Conservation (phyloP, 352 stramenopile species). For the Globisporangium nagaii region DNA sequence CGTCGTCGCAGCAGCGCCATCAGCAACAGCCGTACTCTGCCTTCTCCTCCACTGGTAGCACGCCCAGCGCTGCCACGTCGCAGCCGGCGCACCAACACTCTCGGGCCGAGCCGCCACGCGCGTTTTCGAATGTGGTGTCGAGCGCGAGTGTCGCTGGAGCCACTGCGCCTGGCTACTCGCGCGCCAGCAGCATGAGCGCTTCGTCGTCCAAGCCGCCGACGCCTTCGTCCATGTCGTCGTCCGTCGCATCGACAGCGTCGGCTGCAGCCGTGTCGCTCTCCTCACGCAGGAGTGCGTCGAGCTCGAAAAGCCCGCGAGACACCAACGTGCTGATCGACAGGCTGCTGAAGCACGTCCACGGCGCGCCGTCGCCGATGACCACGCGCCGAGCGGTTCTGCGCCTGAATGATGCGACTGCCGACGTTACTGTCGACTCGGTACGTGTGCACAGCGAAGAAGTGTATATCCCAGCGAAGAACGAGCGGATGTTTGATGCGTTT, state of each 20-base stretch:
- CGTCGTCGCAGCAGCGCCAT: not conserved
- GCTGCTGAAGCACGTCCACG: slow-evolving; percentile 42
- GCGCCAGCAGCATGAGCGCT: not conserved
- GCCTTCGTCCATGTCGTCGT: slow-evolving; percentile 3
- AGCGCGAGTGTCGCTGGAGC: not conserved
- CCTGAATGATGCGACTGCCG: slow-evolving; percentile 38
- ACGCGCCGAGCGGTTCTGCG: slow-evolving; percentile 50
- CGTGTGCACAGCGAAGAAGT: not conserved
- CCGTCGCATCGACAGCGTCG: slow-evolving; percentile 15
- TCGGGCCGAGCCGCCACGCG: not conserved
- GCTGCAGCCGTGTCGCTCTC: slow-evolving; percentile 22
- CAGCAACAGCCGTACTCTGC: not conserved
- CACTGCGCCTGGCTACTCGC: not conserved
- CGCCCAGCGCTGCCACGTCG: not conserved
- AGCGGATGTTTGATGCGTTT: too few relatives aligned
- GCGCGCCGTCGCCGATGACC: slow-evolving; percentile 46
- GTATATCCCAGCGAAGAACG: too few relatives aligned
- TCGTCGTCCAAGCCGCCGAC: slow-evolving; percentile 11
- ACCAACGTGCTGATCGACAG: slow-evolving; percentile 55
- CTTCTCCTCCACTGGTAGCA: too few relatives aligned
- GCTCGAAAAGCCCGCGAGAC: slow-evolving; percentile 27
- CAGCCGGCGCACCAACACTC: not conserved
- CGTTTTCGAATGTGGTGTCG: not conserved
- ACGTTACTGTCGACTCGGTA: slow-evolving; percentile 28
- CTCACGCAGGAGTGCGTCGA: slow-evolving; percentile 21